Conservation (phyloP, 2,329 filamentous ascomycete species). For the Aspergillus neoniger region DNA sequence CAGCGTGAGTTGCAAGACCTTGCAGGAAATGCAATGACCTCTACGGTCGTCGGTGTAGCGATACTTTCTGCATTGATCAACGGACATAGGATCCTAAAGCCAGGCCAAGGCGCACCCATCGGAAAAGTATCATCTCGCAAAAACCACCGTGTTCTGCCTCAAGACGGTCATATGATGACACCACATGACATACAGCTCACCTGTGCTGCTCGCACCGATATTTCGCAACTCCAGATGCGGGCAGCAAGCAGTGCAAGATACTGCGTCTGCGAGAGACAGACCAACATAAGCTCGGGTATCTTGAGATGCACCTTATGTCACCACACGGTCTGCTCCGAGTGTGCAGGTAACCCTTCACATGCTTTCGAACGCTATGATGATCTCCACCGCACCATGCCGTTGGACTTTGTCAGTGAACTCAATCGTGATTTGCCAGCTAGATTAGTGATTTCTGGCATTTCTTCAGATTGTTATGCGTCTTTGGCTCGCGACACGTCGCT, state of each 20-base stretch:
- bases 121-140: not conserved
- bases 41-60: conserved; percentile 67
- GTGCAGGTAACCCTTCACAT: conserved; percentile 58
- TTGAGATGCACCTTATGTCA: conserved; percentile 54
- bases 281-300: conserved; percentile 42
- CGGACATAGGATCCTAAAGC: conserved; percentile 32
- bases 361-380: conserved; percentile 37
- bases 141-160: conserved; percentile 10
- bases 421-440: conserved; percentile 47
- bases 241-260: conserved; percentile 45
- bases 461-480: conserved; percentile 24
- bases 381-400: conserved; percentile 40
- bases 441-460: conserved; percentile 38
- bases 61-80: conserved; percentile 61
- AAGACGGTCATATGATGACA: conserved; percentile 18
- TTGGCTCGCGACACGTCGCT: conserved; percentile 16
- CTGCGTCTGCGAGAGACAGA: conserved; percentile 61
- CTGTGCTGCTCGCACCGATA: conserved; percentile 10
- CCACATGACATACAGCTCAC: conserved; percentile 16
- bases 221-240: conserved; percentile 22
- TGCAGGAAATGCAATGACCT: conserved; percentile 78
- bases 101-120: conserved; percentile 12
- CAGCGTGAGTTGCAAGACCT: conserved; percentile 66
- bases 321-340: conserved; percentile 57
- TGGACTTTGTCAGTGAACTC: conserved; percentile 48